phyloP scores from a whole-genome alignment of 306 rosid species.

The Lupinus albus region DNA sequence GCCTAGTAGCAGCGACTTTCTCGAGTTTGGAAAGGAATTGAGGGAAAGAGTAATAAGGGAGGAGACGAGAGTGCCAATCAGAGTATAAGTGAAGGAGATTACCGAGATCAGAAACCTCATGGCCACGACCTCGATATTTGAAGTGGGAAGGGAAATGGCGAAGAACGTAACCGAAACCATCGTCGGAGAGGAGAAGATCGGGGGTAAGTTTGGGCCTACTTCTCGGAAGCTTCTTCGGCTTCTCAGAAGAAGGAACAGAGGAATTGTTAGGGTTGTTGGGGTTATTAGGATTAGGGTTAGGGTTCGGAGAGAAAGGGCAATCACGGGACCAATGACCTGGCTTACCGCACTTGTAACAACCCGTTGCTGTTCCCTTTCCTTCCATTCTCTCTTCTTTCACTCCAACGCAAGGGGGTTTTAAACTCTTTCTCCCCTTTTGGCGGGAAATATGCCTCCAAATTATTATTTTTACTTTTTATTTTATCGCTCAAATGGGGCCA shows the following conservation, averaged over 20 bases:
- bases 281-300: conserved; percentile 2
- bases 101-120: conserved; percentile 88
- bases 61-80: conserved; percentile 86
- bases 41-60: conserved; percentile 80
- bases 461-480: too few relatives aligned
- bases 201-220: conserved; percentile 85
- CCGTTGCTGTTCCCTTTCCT: conserved; percentile 54
- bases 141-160: conserved; percentile 86
- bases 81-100: conserved; percentile 68
- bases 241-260: conserved; percentile 43
- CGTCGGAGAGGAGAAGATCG: conserved; percentile 77
- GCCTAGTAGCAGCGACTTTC: conserved; percentile 77
- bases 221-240: conserved; percentile 67
- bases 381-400: background rate
- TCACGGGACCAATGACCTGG: conserved; percentile 99
- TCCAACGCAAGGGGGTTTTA: background rate
- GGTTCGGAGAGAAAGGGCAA: conserved; percentile 67
- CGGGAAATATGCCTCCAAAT: conserved; percentile 23
- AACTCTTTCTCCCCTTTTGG: background rate
- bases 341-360: conserved; percentile 93
- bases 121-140: conserved; percentile 84
- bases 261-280: conserved; percentile 20
- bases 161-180: conserved; percentile 91
- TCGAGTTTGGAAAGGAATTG: conserved; percentile 84
- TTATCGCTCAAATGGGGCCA: too few relatives aligned